These are phyloP conservation scores for Sugiyamaella castrensis DNA, from an alignment of 1,139 yeast genomes.

Conservation along the genomic window DNA sequence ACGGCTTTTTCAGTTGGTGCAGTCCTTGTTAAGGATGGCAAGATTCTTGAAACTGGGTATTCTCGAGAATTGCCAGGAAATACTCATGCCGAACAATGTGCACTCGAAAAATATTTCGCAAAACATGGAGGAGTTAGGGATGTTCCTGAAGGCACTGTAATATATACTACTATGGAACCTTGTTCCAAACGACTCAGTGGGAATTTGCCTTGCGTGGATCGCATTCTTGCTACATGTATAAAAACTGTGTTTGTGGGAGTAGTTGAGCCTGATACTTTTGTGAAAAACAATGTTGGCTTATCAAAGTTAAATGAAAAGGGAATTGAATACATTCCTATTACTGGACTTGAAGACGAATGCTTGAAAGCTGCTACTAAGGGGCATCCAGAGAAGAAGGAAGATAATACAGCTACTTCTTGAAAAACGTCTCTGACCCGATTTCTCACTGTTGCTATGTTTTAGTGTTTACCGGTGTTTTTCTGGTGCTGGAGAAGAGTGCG, in stretches of 20 bases:
- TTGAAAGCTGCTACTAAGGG: slow-evolving; percentile 74
- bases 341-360: slow-evolving; percentile 78
- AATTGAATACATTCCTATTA: slow-evolving; percentile 72
- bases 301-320: slow-evolving; percentile 52
- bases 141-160: slow-evolving; percentile 73
- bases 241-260: slow-evolving; percentile 88
- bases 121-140: slow-evolving; percentile 38
- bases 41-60: slow-evolving; percentile 72
- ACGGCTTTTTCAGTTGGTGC: slow-evolving; percentile 97
- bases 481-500: no score
- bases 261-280: slow-evolving; percentile 84
- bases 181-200: slow-evolving; percentile 90
- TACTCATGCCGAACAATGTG: slow-evolving; percentile 98
- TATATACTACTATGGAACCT: slow-evolving; percentile 98
- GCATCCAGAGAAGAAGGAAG: slow-evolving; percentile 38
- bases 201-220: slow-evolving; percentile 79
- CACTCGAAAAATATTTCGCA: slow-evolving; percentile 67
- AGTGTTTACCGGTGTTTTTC: no score
- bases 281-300: slow-evolving; percentile 68
- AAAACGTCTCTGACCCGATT: no score
- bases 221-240: slow-evolving; percentile 61
- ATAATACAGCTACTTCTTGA: no score
- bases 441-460: no score
- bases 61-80: slow-evolving; percentile 92
- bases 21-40: slow-evolving; percentile 64